Evolutionary conservation across 257 asterid species (phyloP), one percentile per base, ranked within the genome.

Genomic region (Perilla frutescens): DNA sequence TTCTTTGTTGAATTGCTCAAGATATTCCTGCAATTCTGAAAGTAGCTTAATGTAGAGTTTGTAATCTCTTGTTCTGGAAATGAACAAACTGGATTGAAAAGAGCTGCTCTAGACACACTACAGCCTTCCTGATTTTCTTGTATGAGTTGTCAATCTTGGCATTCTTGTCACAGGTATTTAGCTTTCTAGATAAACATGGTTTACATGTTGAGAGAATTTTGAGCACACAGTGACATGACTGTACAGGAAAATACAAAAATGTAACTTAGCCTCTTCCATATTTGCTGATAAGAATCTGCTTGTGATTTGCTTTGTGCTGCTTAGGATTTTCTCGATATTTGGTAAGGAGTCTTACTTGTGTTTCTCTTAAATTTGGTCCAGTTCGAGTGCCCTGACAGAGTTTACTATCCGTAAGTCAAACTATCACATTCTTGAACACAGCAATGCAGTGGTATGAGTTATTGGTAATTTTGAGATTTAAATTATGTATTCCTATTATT

Each of bases 321-420:
- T 43, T 13, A 47, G 61, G 63, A 49, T 75, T 63, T 70, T 68
- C 14, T 20, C 0, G 34, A 12, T 9, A 45, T 55, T 43, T 62
- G 76, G 59, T 29, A 9, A 31, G 13, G 43, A 57, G 60, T 77
- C 84, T 82, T 44, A 80, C 74, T 62, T 70, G 8, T 62, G 29
- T 37, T 50, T 55, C 68, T 54, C 72, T 79, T 82, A 76, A 68
- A 70, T 76, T 81, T 72, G 83, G 50, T 80, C 78, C 98, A 92
- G 96, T 60, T 78, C 90, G 1, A 82, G 80, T 79, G 76, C 86
- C 49, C 86, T 79, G 48, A 69, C 82, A 59, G 88, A 76, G 63
- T 92, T 92, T 83, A 90, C 98, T 53, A 90, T 92, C 73, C 96
- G 98, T 90, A 84, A 85, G 96, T 90, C 72, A 73, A 49, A 62